Evolutionary conservation across 139 green algal species (phyloP).

Genomic region (Chlorella sorokiniana): DNA sequence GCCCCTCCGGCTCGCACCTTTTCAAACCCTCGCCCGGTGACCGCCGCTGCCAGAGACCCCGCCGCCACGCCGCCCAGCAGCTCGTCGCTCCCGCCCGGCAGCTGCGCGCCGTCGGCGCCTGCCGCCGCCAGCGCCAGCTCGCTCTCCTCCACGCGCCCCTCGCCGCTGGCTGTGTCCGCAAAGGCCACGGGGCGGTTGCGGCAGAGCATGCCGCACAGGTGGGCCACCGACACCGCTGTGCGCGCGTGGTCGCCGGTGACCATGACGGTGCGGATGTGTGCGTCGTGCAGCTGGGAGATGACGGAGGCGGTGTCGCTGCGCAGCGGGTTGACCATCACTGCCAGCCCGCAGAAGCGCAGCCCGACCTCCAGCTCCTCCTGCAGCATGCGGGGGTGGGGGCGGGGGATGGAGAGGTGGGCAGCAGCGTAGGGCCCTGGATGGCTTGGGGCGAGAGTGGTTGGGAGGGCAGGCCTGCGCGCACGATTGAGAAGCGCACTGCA

Average conservation of each 20-base stretch:
- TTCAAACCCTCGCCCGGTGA: constrained; percentile 72
- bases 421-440: neutral
- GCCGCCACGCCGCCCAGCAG: constrained; percentile 57
- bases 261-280: constrained; percentile 90
- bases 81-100: neutral
- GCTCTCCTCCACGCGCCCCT: constrained; percentile 36
- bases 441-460: too few relatives aligned
- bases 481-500: neutral
- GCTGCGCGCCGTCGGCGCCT: constrained; percentile 5
- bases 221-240: constrained; percentile 81
- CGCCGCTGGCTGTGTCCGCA: constrained; percentile 18
- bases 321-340: constrained; percentile 87
- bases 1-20: constrained; percentile 10
- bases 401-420: constrained; percentile 46
- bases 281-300: constrained; percentile 64
- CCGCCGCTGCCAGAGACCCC: constrained; percentile 55
- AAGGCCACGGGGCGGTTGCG: constrained; percentile 33
- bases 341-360: constrained; percentile 79
- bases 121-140: constrained; percentile 51
- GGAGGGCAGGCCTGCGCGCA: too few relatives aligned
- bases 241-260: constrained; percentile 89
- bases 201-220: constrained; percentile 84
- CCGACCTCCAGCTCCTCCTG: constrained; percentile 68
- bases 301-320: constrained; percentile 77
- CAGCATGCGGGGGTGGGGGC: too few relatives aligned